Evolutionary conservation across 1,284 basidiomycete species (phyloP).

Genomic region (Cutaneotrichosporon dermatis): DNA sequence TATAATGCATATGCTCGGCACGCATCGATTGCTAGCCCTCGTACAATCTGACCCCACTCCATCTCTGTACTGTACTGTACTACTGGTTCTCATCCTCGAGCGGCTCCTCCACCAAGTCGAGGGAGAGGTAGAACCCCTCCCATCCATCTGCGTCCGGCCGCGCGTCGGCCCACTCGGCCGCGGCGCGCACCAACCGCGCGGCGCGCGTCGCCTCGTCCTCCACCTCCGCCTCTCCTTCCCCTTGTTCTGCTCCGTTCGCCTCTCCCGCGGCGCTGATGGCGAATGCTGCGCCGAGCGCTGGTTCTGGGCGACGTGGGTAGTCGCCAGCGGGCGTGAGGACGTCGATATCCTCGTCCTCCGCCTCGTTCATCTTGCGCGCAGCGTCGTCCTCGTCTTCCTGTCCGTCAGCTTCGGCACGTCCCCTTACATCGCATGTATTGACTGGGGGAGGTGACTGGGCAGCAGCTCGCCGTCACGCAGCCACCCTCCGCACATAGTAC

Average conservation of each 20-base stretch:
- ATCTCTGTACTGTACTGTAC: too few species aligned
- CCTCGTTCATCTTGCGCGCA: slow-evolving; percentile 66
- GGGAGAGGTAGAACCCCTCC: slow-evolving; percentile 40
- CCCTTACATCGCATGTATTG: too few species aligned
- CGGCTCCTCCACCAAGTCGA: slow-evolving; percentile 32
- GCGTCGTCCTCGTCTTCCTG: slow-evolving; percentile 82
- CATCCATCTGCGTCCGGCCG: slow-evolving; percentile 38
- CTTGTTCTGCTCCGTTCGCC: slow-evolving; percentile 56
- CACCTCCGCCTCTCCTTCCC: slow-evolving; percentile 43
- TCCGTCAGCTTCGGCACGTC: not conserved
- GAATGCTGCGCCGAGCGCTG: slow-evolving; percentile 18
- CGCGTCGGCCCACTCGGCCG: slow-evolving; percentile 32
- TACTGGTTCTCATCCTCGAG: slow-evolving; percentile 10
- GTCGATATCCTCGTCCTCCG: slow-evolving; percentile 75
- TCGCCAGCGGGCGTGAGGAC: slow-evolving; percentile 52
- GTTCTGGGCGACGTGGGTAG: slow-evolving; percentile 33
- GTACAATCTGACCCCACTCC: too few species aligned
- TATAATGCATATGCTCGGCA: slow-evolving; percentile 8
- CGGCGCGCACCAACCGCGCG: slow-evolving; percentile 32
- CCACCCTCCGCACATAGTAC: too few species aligned
- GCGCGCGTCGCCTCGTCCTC: slow-evolving; percentile 53
- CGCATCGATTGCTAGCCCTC: too few species aligned
- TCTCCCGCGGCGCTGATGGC: not conserved
- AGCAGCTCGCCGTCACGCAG: too few species aligned
- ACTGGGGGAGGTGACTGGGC: too few species aligned